These are phyloP conservation scores for Colletotrichum ledebouriae DNA, from an alignment of 2,329 filamentous ascomycete species.

Conservation along the genomic window DNA sequence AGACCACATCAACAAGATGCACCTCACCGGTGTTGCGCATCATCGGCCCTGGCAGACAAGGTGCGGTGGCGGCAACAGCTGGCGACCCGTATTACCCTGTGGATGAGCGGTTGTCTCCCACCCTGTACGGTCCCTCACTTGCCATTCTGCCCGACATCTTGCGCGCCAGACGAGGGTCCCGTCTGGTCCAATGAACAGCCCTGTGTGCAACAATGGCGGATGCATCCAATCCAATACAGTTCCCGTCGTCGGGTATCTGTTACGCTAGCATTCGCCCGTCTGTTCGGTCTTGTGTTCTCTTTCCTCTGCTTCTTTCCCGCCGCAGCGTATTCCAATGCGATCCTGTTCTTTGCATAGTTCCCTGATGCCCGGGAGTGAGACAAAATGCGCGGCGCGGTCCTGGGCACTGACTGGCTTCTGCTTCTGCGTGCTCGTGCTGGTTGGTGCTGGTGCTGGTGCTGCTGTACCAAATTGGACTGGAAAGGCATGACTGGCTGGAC, in stretches of 20 bases:
- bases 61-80: constrained; percentile 29
- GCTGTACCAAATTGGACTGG: constrained; percentile 23
- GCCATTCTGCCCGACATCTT: constrained; percentile 20
- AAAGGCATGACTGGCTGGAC: constrained; percentile 1
- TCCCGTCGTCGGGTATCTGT: constrained; percentile 22
- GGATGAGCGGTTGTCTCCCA: constrained; percentile 23
- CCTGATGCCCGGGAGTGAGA: constrained; percentile 28
- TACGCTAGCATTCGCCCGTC: constrained; percentile 1
- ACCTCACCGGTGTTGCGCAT: constrained; percentile 23
- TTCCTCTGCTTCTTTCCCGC: constrained; percentile 16
- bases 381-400: constrained; percentile 33
- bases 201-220: constrained; percentile 29
- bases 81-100: constrained; percentile 34
- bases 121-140: constrained; percentile 14
- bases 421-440: constrained; percentile 8
- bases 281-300: constrained; percentile 1
- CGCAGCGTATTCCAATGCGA: constrained; percentile 21
- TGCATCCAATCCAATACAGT: constrained; percentile 23
- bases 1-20: constrained; percentile 21
- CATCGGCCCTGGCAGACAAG: constrained; percentile 6
- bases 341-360: constrained; percentile 21
- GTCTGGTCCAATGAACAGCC: constrained; percentile 27
- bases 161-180: constrained; percentile 10
- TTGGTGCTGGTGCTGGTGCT: constrained; percentile 19
- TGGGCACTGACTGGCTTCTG: constrained; percentile 24